Base-by-base conservation (phyloP, 1,284 basidiomycete species). In the Paramarasmius palmivorus region DNA sequence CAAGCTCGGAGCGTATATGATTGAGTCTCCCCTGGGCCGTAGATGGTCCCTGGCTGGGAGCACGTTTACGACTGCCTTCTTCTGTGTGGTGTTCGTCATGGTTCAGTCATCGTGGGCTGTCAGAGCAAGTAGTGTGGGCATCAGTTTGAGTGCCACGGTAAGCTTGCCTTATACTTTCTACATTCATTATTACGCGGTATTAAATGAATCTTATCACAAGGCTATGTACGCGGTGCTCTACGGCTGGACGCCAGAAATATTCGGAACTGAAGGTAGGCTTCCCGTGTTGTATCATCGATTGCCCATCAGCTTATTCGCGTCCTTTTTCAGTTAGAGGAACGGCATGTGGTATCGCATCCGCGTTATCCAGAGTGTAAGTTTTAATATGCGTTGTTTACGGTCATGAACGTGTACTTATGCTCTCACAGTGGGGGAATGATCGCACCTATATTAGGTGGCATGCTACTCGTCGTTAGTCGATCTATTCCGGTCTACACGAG, bases 141-240 rank as follows among this genome's bases (percentile, higher is more conserved):
- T 96, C 57, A 90, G 87, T 60, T 69, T 95, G 50, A 87, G 85
- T 56, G 86, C 89, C 0, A 94, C 94, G 41, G 89, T 90, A 53
- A 60, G 84, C 69, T 8, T 51, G 22, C 45, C 25, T 49, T 29
- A 40, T 7, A 47, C 7, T 15, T 46, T 19, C 26, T 40, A 38
- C n/a, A 7, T 50, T 15, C 50, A 25, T 47, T 22, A 34, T 42
- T 4, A n/a, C n/a, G n/a, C 44, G 15, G 9, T 14, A 42, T 29
- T 26, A 39, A 12, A 52, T 3, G 17, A 51, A n/a, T 22, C 25
- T 19, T 49, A 14, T 51, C 23, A 35, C n/a, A 17, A 88, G 86
- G 77, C 91, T 1, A 96, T 95, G 92, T 96, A 92, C 82, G 90
- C 92, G 9, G 88, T 95, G 7, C 65, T 95, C 50, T 95, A 94